Percentiles rank a stretch among this genome's conserved stretches.
These are phyloP conservation scores for Phytopythium litorale DNA, from an alignment of 352 stramenopile genomes.

Conservation along the genomic window DNA sequence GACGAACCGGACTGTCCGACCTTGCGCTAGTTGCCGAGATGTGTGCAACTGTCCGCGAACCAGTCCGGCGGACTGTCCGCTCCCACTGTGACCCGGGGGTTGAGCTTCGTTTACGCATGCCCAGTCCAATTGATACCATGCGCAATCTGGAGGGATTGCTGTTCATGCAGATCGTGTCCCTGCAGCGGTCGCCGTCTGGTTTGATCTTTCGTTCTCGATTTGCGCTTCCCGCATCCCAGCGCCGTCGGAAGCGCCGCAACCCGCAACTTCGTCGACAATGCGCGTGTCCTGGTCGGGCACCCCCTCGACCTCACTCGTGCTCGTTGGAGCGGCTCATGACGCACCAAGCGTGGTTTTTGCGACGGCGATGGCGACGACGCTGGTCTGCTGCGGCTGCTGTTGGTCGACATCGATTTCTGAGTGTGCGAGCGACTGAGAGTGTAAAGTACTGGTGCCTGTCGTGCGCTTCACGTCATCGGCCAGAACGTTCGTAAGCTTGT, in stretches of 20 bases:
- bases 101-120: too few relatives aligned
- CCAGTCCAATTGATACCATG: too few relatives aligned
- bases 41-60: not conserved
- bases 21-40: not conserved
- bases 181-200: not conserved
- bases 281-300: not conserved
- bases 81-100: too few relatives aligned
- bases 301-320: not conserved
- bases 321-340: not conserved
- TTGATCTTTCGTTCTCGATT: not conserved
- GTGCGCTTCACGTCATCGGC: slow-evolving; percentile 2
- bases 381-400: not conserved
- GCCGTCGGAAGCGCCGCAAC: not conserved
- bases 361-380: not conserved
- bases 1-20: not conserved
- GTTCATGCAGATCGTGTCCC: too few relatives aligned
- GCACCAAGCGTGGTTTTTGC: not conserved
- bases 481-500: not conserved
- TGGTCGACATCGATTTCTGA: not conserved
- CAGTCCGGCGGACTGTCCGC: not conserved
- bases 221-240: not conserved
- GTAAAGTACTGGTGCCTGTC: not conserved
- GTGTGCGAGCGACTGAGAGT: not conserved
- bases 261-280: not conserved
- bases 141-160: too few relatives aligned